Base-by-base conservation (phyloP, 768 basidiomycete genomes). In the Suillus decipiens region DNA sequence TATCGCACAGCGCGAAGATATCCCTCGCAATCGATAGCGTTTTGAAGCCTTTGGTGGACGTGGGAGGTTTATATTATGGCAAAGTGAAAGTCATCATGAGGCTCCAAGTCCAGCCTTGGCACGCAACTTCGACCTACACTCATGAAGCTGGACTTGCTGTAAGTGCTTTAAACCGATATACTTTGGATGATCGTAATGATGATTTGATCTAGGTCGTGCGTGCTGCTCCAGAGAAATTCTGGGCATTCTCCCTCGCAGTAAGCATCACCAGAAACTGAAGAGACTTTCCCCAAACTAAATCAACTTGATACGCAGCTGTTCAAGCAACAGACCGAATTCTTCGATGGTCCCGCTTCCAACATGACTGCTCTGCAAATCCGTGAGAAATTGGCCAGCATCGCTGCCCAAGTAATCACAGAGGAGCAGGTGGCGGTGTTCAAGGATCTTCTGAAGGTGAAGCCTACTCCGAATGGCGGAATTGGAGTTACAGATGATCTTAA, bases 71-170 rank as follows among this genome's bases (percentile, higher is more conserved):
- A 71, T 90, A 91, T 71, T 73, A 79, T 31, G 89, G 88, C 33
- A 90, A 89, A 74, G 85, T 93, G 65, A 92, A 92, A 75, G 77
- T 83, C 43, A 86, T 92, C 71, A 80, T 90, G 71, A 80, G 90
- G 55, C 81, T 81, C 47, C 89, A 90, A 66, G 87, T 90, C 24
- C 89, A 91, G 71, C 89, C 90, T 0, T 93, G 93, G 93, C 93
- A 94, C 68, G 82, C 76, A 0, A 76, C 84, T n/a, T 91, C 91
- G 0, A 91, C 87, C 0, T 81, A 89, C 59, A 85, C 86, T 3
- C 90, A 92, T 66, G 95, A 97, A 76, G 91, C 93, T 15, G 88
- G 82, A 12, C 79, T 96, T 10, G 93, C 94, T 6, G 92, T 92
- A 67, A 53, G 84, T 67, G 7, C 22, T 56, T 37, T 11, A 11